These are phyloP conservation scores for Raffaelea deltoideospora DNA, from an alignment of 2,329 filamentous ascomycete species.

Conservation along the genomic window DNA sequence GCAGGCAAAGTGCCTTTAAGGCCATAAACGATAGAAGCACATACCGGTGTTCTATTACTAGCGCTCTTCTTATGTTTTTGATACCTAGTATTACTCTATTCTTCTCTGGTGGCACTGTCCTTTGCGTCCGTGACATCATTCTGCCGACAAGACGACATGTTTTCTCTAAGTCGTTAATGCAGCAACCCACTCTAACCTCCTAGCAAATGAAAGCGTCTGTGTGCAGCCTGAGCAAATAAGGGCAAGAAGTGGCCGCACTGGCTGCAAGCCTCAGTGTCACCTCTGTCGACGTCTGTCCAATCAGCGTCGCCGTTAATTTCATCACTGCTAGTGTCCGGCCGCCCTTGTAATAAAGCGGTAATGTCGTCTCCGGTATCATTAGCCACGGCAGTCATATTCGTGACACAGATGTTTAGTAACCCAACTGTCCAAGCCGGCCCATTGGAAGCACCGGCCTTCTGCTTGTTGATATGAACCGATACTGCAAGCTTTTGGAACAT, in stretches of 20 bases:
- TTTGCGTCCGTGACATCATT: no score
- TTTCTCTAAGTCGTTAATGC: no score
- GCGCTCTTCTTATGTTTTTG: no score
- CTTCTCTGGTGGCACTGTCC: no score
- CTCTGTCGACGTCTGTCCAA: not conserved
- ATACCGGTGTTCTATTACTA: no score
- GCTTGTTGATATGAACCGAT: no score
- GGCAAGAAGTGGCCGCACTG: slow-evolving; percentile 14
- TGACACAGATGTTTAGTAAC: slow-evolving; percentile 72
- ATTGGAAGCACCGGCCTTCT: slow-evolving; percentile 13
- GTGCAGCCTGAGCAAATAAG: slow-evolving; percentile 14
- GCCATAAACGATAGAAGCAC: no score
- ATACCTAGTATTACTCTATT: no score
- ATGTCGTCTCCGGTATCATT: slow-evolving; percentile 54
- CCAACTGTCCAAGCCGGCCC: slow-evolving; percentile 56
- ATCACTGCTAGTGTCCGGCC: not conserved
- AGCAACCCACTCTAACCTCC: no score
- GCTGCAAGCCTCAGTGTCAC: slow-evolving; percentile 8
- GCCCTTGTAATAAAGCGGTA: slow-evolving; percentile 63
- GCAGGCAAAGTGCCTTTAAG: no score
- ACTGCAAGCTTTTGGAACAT: slow-evolving; percentile 11
- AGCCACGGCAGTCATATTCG: slow-evolving; percentile 52
- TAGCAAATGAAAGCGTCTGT: slow-evolving; percentile 14
- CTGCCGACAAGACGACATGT: no score
- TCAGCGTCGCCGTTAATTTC: not conserved